Percentiles rank a stretch among this genome's conserved stretches.
These are phyloP conservation scores for Cyberlindnera mycetangii DNA, from an alignment of 805 yeast species.

Conservation along the genomic window DNA sequence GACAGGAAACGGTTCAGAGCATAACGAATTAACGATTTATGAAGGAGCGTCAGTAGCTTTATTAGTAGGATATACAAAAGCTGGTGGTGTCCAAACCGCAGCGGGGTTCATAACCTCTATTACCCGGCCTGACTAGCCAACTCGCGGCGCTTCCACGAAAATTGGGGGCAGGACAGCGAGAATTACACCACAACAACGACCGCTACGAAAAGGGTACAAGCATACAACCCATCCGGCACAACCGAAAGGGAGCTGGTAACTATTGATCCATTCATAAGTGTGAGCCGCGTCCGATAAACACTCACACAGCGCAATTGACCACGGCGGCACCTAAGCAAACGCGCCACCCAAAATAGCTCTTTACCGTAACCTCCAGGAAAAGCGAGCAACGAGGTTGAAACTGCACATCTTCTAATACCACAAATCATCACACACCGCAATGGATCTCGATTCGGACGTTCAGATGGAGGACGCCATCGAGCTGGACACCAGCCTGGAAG, in stretches of 20 bases:
- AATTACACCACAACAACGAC: background rate
- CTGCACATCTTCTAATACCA: background rate
- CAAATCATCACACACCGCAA: slow-evolving; percentile 24
- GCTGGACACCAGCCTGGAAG: slow-evolving; percentile 35
- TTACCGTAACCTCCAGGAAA: background rate
- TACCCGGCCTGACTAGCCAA: background rate
- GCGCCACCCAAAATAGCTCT: background rate
- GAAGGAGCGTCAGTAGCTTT: background rate
- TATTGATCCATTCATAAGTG: no score
- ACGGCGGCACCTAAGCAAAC: background rate
- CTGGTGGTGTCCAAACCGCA: background rate
- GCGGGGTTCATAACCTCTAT: background rate
- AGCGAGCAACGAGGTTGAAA: slow-evolving; percentile 1
- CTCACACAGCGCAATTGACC: background rate
- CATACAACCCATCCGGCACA: background rate
- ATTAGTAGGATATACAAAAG: background rate
- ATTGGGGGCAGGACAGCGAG: background rate
- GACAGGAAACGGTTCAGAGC: slow-evolving; percentile 26
- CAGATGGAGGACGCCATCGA: slow-evolving; percentile 77
- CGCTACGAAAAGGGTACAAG: no score
- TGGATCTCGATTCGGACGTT: slow-evolving; percentile 79
- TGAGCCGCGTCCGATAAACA: background rate
- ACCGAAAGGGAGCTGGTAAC: no score
- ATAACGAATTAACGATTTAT: slow-evolving; percentile 1
- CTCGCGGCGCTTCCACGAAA: background rate